Evolutionary conservation across 176 grass and related monocot genomes (phyloP).

Genomic region (Typha latifolia): DNA sequence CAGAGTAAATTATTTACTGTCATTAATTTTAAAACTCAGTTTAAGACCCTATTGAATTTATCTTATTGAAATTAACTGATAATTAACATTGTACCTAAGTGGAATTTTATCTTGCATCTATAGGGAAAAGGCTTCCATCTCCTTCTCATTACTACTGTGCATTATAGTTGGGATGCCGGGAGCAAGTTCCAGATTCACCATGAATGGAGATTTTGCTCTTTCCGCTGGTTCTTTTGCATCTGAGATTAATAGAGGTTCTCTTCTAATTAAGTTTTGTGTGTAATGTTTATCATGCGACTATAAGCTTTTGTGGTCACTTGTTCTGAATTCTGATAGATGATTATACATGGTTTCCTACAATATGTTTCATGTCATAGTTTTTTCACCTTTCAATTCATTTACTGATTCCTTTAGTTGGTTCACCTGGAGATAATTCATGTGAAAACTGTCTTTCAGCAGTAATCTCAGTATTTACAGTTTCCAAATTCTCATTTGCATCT

Average conservation of each 20-base stretch:
- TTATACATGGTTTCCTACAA: background rate
- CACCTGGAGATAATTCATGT: background rate
- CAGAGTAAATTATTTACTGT: slow-evolving; percentile 45
- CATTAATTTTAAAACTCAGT: slow-evolving; percentile 2
- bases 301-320: background rate
- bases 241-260: slow-evolving; percentile 23
- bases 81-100: background rate
- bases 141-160: slow-evolving; percentile 51
- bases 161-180: slow-evolving; percentile 23
- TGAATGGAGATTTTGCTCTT: slow-evolving; percentile 24
- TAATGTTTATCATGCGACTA: background rate
- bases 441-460: background rate
- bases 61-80: background rate
- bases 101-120: slow-evolving; percentile 21
- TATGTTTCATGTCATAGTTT: too few species aligned
- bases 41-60: background rate
- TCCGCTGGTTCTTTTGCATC: slow-evolving; percentile 30
- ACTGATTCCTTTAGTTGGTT: background rate
- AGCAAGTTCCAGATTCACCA: slow-evolving; percentile 21
- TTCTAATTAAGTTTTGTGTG: background rate
- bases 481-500: background rate
- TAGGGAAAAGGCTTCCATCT: slow-evolving; percentile 45
- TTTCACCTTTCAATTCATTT: background rate
- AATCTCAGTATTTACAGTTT: background rate
- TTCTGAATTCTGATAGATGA: background rate